phyloP scores from a whole-genome alignment of 164 flowering plant species.

The Liriodendron chinense region DNA sequence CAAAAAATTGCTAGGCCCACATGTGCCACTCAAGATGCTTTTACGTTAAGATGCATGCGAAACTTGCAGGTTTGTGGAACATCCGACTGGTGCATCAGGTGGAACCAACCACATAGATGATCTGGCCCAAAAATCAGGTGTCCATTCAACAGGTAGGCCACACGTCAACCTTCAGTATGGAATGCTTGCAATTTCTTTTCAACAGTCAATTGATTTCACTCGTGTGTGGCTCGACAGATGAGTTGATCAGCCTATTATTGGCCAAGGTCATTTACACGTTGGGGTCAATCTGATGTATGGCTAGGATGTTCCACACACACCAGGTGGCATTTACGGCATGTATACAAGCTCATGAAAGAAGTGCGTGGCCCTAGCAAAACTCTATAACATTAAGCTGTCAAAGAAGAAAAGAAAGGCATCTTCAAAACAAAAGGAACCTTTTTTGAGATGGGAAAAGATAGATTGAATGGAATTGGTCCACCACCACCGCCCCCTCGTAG shows the following conservation, averaged over 20 bases:
- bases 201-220: background rate
- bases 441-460: conserved; percentile 59
- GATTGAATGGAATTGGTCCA: conserved; percentile 94
- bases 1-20: background rate
- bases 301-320: background rate
- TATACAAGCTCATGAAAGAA: too few species aligned
- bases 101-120: background rate
- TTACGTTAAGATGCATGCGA: too few species aligned
- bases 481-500: conserved; percentile 92
- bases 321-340: too few species aligned
- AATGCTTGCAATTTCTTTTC: too few species aligned
- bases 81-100: background rate
- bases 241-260: background rate
- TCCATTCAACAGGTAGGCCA: background rate
- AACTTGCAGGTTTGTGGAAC: background rate
- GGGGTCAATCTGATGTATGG: background rate
- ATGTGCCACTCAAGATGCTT: background rate
- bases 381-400: background rate
- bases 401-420: background rate
- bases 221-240: background rate
- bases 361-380: background rate
- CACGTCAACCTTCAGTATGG: background rate
- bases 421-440: conserved; percentile 38
- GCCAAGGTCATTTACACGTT: background rate
- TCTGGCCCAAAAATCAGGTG: background rate